Percentiles rank a stretch among this genome's conserved stretches.
Conservation (phyloP, 306 rosid genomes). For the Pueraria montana region DNA sequence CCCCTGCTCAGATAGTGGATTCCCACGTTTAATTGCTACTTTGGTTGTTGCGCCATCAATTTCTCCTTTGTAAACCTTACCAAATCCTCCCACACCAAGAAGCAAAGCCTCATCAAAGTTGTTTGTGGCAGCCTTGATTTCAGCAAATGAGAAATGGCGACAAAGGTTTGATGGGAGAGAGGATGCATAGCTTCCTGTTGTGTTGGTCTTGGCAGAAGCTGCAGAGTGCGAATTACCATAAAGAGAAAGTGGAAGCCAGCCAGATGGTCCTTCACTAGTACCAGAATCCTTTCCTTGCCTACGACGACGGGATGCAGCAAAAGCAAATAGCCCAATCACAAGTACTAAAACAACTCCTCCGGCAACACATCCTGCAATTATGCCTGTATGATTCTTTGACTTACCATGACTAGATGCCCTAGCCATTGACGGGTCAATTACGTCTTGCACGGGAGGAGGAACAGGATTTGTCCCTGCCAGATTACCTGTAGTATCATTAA, state of each 20-base stretch:
- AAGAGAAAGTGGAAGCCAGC: conserved; percentile 97
- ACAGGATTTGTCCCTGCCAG: conserved; percentile 87
- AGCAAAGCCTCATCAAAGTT: conserved; percentile 88
- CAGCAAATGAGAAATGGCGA: conserved; percentile 98
- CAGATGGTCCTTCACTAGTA: conserved; percentile 93
- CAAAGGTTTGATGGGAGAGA: conserved; percentile 96
- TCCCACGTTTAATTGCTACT: conserved; percentile 98
- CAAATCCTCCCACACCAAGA: conserved; percentile 99
- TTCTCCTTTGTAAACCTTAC: conserved; percentile 96
- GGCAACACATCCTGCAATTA: conserved; percentile 75
- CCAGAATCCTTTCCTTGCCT: conserved; percentile 73
- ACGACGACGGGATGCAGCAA: conserved; percentile 55
- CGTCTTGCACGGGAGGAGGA: conserved; percentile 65
- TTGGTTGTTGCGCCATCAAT: conserved; percentile 78
- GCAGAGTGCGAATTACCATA: conserved; percentile 95
- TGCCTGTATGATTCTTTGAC: conserved; percentile 61
- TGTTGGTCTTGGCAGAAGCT: conserved; percentile 91
- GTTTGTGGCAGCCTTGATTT: conserved; percentile 89
- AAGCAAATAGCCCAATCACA: conserved; percentile 65
- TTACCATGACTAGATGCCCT: conserved; percentile 60
- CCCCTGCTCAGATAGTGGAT: conserved; percentile 97
- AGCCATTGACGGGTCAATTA: conserved; percentile 65
- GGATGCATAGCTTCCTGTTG: conserved; percentile 90
- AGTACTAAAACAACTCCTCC: conserved; percentile 75
- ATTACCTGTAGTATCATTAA: conserved; percentile 63